Percentiles rank a stretch among this genome's conserved stretches.
Evolutionary conservation across 768 basidiomycete species (phyloP).

Genomic region (Xanthoconium stramineum): DNA sequence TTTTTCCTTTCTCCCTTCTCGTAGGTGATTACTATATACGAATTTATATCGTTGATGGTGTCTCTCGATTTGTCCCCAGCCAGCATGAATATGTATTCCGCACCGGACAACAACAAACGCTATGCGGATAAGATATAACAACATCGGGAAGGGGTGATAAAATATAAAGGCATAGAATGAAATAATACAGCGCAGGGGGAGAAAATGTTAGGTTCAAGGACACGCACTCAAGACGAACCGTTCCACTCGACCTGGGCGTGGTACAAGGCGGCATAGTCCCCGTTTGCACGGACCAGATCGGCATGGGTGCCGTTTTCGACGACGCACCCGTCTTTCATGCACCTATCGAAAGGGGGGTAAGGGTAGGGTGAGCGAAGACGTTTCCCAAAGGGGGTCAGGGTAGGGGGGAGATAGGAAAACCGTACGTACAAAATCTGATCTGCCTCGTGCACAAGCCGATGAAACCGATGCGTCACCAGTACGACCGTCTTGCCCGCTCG

Average conservation of each 20-base stretch:
- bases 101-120: too few species aligned
- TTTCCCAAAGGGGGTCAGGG: too few species aligned
- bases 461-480: constrained; percentile 56
- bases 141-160: not conserved
- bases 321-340: constrained; percentile 31
- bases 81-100: too few species aligned
- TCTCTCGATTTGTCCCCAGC: too few species aligned
- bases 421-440: constrained; percentile 49
- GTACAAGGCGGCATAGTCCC: constrained; percentile 30
- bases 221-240: not conserved
- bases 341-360: constrained; percentile 13
- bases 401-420: not conserved
- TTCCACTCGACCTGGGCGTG: constrained; percentile 13
- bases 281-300: constrained; percentile 21
- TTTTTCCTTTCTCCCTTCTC: not conserved
- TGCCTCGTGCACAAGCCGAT: constrained; percentile 45
- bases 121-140: not conserved
- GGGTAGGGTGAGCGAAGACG: not conserved
- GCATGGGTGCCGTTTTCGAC: constrained; percentile 32
- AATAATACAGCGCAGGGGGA: too few species aligned
- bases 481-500: constrained; percentile 51
- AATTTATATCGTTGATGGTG: constrained; percentile 5
- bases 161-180: too few species aligned
- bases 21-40: constrained; percentile 21
- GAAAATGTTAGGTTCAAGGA: too few species aligned